Percentiles rank a stretch among this genome's conserved stretches.
phyloP scores from a whole-genome alignment of 2,329 filamentous ascomycete genomes.

The Fusarium tricinctum region DNA sequence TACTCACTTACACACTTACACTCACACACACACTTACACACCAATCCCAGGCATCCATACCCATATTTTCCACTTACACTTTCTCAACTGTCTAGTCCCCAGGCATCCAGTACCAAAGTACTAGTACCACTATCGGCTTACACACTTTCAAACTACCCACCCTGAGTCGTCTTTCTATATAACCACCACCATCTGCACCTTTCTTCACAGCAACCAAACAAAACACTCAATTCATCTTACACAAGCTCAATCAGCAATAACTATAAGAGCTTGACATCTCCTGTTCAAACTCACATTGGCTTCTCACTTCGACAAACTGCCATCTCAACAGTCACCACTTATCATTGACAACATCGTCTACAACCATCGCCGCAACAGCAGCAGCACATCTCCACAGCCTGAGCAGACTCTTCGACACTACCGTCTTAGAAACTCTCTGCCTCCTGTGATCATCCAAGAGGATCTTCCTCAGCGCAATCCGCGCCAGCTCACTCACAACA shows the following conservation, averaged over 20 bases:
- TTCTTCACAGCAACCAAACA: slow-evolving; percentile 25
- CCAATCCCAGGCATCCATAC: slow-evolving; percentile 43
- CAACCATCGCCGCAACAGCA: slow-evolving; percentile 36
- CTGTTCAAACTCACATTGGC: slow-evolving; percentile 1
- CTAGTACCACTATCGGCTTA: slow-evolving; percentile 29
- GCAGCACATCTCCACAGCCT: slow-evolving; percentile 25
- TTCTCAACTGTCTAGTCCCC: slow-evolving; percentile 20
- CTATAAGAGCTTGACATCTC: slow-evolving; percentile 18
- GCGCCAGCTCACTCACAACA: slow-evolving; percentile 34
- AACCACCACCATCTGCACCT: slow-evolving; percentile 40
- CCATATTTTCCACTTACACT: slow-evolving; percentile 38
- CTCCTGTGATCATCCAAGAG: slow-evolving; percentile 46
- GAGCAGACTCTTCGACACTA: slow-evolving; percentile 23
- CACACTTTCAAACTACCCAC: slow-evolving; percentile 35
- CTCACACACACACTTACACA: neutral
- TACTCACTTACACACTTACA: slow-evolving; percentile 8
- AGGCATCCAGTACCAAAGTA: slow-evolving; percentile 40
- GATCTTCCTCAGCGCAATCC: slow-evolving; percentile 42
- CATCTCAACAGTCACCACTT: slow-evolving; percentile 35
- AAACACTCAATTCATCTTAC: slow-evolving; percentile 37
- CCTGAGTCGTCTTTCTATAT: slow-evolving; percentile 41
- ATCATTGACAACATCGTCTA: slow-evolving; percentile 44
- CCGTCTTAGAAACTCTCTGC: slow-evolving; percentile 26
- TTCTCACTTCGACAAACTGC: slow-evolving; percentile 34
- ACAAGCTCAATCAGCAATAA: slow-evolving; percentile 18